Conservation (phyloP, 345 rosid species). For the Jatropha curcas region DNA sequence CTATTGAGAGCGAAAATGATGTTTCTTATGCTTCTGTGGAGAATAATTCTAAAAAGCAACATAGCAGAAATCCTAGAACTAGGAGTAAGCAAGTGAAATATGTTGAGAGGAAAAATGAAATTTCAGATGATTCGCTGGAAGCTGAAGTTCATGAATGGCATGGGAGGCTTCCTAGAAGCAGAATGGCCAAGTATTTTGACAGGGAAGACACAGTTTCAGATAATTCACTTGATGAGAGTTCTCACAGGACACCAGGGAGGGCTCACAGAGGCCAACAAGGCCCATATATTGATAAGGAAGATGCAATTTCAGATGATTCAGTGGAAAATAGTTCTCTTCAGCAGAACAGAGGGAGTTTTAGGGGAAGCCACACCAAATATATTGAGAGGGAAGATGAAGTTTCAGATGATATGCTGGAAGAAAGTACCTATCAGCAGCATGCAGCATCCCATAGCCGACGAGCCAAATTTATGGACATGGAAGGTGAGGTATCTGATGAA, state of each 20-base stretch:
- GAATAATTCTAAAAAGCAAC: conserved; percentile 34
- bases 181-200: conserved; percentile 17
- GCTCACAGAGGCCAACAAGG: conserved; percentile 25
- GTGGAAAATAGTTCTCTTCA: conserved; percentile 26
- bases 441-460: conserved; percentile 30
- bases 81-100: conserved; percentile 33
- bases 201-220: conserved; percentile 28
- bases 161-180: conserved; percentile 21
- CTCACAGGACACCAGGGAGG: conserved; percentile 16
- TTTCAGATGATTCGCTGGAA: conserved; percentile 46
- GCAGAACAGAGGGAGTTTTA: conserved; percentile 13
- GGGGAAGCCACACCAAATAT: conserved; percentile 21
- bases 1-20: conserved; percentile 44
- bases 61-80: conserved; percentile 29
- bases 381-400: conserved; percentile 23
- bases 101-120: conserved; percentile 29
- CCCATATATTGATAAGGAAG: conserved; percentile 26
- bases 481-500: conserved; percentile 55
- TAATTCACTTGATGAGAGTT: conserved; percentile 33
- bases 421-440: conserved; percentile 26
- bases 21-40: conserved; percentile 49
- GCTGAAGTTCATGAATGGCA: conserved; percentile 24
- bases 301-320: conserved; percentile 36
- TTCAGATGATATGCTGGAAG: conserved; percentile 44
- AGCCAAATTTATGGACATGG: conserved; percentile 36